Evolutionary conservation across 2,329 filamentous ascomycete species (phyloP).

Genomic region (Tolypocladium tundrense): DNA sequence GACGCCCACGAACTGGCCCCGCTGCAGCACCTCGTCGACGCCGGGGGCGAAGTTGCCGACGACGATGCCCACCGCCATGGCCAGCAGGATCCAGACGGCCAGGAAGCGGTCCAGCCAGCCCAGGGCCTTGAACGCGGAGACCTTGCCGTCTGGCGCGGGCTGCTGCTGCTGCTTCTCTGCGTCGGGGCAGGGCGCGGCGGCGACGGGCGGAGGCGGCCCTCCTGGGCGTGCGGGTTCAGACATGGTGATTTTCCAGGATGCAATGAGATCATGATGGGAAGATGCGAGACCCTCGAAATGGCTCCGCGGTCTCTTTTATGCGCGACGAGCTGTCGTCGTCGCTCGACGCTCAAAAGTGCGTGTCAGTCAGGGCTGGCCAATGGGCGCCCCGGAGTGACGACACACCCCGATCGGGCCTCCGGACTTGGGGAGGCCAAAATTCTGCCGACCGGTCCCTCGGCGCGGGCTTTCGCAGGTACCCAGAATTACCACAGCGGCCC

Average conservation of each 20-base stretch:
- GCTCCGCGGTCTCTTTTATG: neutral
- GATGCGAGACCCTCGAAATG: too few relatives aligned
- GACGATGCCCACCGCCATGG: conserved; percentile 66
- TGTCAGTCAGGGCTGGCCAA: neutral
- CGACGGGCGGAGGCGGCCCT: neutral
- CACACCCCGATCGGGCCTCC: neutral
- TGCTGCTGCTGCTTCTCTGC: neutral
- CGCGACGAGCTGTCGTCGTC: neutral
- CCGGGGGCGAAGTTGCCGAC: conserved; percentile 64
- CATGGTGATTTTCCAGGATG: neutral
- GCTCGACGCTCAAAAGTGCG: neutral
- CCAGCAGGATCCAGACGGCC: conserved; percentile 65
- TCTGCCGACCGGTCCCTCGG: too few relatives aligned
- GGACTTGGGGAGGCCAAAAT: too few relatives aligned
- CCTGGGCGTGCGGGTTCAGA: neutral
- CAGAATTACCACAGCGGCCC: too few relatives aligned
- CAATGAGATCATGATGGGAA: too few relatives aligned
- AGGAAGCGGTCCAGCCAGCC: conserved; percentile 54
- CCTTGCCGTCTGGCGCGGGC: neutral
- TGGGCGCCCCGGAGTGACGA: neutral
- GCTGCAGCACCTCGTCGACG: conserved; percentile 52
- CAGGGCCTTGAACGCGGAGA: conserved; percentile 41
- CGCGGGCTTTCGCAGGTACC: too few relatives aligned
- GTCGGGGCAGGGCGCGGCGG: neutral
- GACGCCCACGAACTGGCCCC: conserved; percentile 61